Evolutionary conservation across 352 stramenopile species (phyloP), one percentile per base, ranked within the genome.

Genomic region (Phytophthora pistaciae): DNA sequence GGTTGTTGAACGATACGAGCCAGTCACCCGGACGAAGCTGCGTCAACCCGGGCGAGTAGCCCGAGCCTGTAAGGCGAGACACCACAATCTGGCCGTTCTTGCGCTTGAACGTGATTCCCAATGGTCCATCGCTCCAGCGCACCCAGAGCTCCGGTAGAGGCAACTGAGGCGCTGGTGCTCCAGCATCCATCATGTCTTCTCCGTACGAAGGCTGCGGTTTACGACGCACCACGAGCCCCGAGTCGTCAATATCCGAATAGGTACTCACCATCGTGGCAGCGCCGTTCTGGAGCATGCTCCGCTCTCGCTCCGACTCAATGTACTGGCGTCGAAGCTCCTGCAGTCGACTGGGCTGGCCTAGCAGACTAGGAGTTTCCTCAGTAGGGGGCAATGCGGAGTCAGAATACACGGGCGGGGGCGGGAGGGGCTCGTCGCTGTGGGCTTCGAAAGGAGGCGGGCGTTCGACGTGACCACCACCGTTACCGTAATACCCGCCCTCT

Each of bases 31-130:
- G 64, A 11, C 79, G 82, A 31, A 95, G 74, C 65, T 93, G 88
- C 18, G 88, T 85, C 7, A 94, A 60, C 0, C 88, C 88, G 5
- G 72, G 74, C 8, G 86, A 93, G 56, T 85, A 90, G 2, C 86
- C 88, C 2, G 85, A 85, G 1, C 87, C 88, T 0, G 86, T 95
- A 54, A 95, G 81, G 27, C 85, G 82, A 18, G 85, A 92, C 27
- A 95, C 85, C 2, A 94, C 82, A 60, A 95, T 92, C 60, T 90
- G 85, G 1, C 84, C 84, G 55, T 93, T 85, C 58, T 87, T 92
- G 56, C 85, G 84, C 56, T 91, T 91, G 61, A 95, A 94, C 31
- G 88, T 94, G 55, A 95, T 92, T 9, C 88, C 88, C 10, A 95
- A 70, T 1, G 88, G 85, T 0, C 86, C 88, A 50, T 94, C 83